A percentile compares a stretch with the other conserved stretches of the same genome.
phyloP scores from a whole-genome alignment of 352 stramenopile species.

The Globisporangium radiosum region DNA sequence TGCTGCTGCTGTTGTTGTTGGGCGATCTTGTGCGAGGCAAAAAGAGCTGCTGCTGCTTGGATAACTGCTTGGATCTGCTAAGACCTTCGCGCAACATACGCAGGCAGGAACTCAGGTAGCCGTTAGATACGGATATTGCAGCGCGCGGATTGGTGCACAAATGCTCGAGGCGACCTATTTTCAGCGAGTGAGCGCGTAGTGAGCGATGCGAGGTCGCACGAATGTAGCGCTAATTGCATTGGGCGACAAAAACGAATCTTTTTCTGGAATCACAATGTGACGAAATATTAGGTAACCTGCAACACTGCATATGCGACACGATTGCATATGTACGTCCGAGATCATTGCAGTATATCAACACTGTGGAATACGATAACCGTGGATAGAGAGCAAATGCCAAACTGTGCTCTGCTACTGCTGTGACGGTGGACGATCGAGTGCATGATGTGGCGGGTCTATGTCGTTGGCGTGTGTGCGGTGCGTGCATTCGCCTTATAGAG shows the following conservation, averaged over 20 bases:
- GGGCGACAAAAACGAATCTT: slow-evolving; percentile 2
- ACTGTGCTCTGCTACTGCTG: background rate
- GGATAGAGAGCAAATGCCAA: too few species aligned
- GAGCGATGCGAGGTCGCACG: background rate
- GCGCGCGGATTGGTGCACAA: background rate
- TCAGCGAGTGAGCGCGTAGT: background rate
- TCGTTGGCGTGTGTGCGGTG: background rate
- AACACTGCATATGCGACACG: background rate
- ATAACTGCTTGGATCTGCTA: background rate
- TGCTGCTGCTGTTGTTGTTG: background rate
- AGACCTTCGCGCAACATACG: background rate
- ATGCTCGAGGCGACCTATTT: background rate
- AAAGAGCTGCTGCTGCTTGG: background rate
- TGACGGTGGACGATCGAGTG: background rate
- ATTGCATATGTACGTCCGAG: too few species aligned
- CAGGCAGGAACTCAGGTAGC: too few species aligned
- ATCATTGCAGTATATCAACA: too few species aligned
- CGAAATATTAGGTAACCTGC: background rate
- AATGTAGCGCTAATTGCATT: background rate
- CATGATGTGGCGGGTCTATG: background rate
- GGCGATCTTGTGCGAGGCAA: background rate
- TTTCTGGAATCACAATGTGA: background rate
- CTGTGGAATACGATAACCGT: too few species aligned
- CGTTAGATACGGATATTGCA: too few species aligned
- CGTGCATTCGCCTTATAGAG: background rate